Evolutionary conservation across 805 yeast genomes (phyloP).

Genomic region (Kluyveromyces nonfermentans): DNA sequence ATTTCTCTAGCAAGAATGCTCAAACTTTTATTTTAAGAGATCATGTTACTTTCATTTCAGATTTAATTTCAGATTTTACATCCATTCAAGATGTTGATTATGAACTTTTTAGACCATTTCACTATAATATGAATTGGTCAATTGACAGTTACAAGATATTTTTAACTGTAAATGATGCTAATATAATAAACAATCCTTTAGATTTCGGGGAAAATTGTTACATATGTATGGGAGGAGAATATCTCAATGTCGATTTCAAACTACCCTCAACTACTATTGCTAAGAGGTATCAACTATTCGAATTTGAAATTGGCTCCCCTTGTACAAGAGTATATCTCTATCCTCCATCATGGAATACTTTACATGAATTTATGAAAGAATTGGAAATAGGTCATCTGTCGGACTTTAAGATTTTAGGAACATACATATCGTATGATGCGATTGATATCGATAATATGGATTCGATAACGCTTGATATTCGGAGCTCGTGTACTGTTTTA

Average conservation of each 20-base stretch:
- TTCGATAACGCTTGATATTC: constrained; percentile 52
- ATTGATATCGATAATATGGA: constrained; percentile 63
- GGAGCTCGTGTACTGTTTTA: constrained; percentile 57
- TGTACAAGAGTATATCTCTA: constrained; percentile 52
- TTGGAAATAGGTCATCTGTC: constrained; percentile 59
- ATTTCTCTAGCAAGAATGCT: constrained; percentile 41
- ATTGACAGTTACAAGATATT: constrained; percentile 49
- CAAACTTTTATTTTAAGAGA: constrained; percentile 68
- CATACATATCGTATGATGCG: constrained; percentile 50
- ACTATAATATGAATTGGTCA: constrained; percentile 53
- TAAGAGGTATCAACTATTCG: constrained; percentile 41
- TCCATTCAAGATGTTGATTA: constrained; percentile 65
- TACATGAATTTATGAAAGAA: constrained; percentile 55
- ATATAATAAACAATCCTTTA: constrained; percentile 81
- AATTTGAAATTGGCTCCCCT: constrained; percentile 46
- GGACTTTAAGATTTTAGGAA: constrained; percentile 53
- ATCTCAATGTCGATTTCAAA: constrained; percentile 35
- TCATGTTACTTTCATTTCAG: constrained; percentile 66
- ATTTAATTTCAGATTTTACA: constrained; percentile 65
- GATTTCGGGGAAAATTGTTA: constrained; percentile 76
- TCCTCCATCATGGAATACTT: constrained; percentile 90
- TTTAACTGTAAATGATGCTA: constrained; percentile 77
- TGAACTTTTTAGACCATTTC: constrained; percentile 66
- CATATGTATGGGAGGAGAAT: constrained; percentile 60
- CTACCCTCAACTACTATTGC: constrained; percentile 55